phyloP scores from a whole-genome alignment of 371 early-diverging fungal genomes.

The Mucor irregularis region DNA sequence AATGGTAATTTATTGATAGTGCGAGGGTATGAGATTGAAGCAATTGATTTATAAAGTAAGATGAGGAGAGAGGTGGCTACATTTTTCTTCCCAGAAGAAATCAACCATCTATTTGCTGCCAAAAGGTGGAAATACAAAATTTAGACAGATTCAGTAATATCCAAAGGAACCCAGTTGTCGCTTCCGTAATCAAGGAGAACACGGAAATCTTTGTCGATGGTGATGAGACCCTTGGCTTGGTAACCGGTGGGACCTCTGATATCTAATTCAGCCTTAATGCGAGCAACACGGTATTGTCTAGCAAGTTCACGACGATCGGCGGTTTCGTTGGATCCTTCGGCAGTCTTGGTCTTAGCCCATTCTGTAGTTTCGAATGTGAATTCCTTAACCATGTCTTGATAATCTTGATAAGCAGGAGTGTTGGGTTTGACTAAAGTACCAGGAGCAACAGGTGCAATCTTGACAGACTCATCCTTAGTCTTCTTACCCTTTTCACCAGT shows the following conservation, averaged over 20 bases:
- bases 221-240: conserved; percentile 24
- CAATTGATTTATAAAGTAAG: neutral
- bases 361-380: conserved; percentile 23
- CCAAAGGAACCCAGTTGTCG: conserved; percentile 25
- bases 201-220: conserved; percentile 16
- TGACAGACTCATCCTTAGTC: conserved; percentile 28
- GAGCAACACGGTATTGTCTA: conserved; percentile 28
- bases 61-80: neutral
- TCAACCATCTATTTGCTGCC: neutral
- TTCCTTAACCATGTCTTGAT: conserved; percentile 17
- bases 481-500: conserved; percentile 28
- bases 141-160: conserved; percentile 33
- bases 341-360: conserved; percentile 24
- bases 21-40: neutral
- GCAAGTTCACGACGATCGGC: conserved; percentile 20
- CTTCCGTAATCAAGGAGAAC: conserved; percentile 25
- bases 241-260: conserved; percentile 29
- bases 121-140: neutral
- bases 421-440: conserved; percentile 25
- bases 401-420: conserved; percentile 21
- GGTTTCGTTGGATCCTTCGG: conserved; percentile 10
- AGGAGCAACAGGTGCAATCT: conserved; percentile 26
- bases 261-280: conserved; percentile 21
- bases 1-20: too few relatives aligned
- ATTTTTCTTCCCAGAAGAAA: conserved; percentile 4